A percentile compares a stretch with the other conserved stretches of the same genome.
phyloP scores from a whole-genome alignment of 495 filamentous ascomycete species.

The Aspergillus saccharolyticus region DNA sequence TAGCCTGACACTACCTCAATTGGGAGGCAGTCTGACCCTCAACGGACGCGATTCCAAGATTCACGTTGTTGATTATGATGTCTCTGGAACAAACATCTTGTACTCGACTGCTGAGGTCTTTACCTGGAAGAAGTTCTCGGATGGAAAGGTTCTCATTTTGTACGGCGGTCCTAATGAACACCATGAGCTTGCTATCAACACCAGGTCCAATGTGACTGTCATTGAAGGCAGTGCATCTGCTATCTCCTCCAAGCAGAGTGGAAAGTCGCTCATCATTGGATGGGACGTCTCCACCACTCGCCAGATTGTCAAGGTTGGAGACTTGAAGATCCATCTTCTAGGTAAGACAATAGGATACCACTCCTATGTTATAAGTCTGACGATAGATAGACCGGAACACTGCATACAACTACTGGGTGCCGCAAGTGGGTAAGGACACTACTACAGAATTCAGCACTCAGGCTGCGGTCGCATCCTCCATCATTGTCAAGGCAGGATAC shows the following conservation, averaged over 20 bases:
- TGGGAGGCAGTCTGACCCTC: conserved; percentile 56
- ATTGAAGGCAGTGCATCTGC: conserved; percentile 44
- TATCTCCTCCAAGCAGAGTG: conserved; percentile 37
- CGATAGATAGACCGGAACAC: conserved; percentile 52
- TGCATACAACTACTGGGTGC: conserved; percentile 74
- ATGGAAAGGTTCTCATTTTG: conserved; percentile 58
- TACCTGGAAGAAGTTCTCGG: conserved; percentile 60
- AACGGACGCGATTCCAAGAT: conserved; percentile 72
- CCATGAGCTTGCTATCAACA: conserved; percentile 60
- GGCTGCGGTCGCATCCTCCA: conserved; percentile 38
- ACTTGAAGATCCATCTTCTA: conserved; percentile 52
- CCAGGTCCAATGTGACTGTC: conserved; percentile 33
- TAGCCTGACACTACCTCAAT: conserved; percentile 55
- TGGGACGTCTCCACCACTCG: conserved; percentile 49
- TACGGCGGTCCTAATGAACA: conserved; percentile 67
- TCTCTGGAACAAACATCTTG: conserved; percentile 57
- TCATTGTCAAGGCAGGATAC: conserved; percentile 70
- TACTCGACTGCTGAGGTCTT: conserved; percentile 77
- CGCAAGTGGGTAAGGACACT: conserved; percentile 42
- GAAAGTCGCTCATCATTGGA: conserved; percentile 49
- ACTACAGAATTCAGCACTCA: conserved; percentile 35
- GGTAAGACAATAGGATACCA: no score
- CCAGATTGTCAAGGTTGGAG: conserved; percentile 51
- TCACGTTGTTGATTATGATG: conserved; percentile 67
- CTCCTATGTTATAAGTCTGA: conserved; percentile 1